These are phyloP conservation scores for Xylaria intraflava DNA, from an alignment of 495 filamentous ascomycete genomes.

Conservation along the genomic window DNA sequence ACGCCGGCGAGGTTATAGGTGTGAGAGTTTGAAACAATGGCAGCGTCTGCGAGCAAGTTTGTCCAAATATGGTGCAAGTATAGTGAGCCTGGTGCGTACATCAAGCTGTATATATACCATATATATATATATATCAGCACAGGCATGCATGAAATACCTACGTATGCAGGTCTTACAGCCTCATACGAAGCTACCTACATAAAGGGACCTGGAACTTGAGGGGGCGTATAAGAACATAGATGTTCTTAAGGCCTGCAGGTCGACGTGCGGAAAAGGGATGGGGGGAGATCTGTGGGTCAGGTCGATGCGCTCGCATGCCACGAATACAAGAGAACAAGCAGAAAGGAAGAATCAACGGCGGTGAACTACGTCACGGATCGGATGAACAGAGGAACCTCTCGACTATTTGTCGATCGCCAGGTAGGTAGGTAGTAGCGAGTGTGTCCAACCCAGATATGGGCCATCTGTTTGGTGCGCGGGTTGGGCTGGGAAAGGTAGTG, in stretches of 20 bases:
- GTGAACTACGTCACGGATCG: neutral
- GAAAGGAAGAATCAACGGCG: neutral
- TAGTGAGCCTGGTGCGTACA: conserved; percentile 5
- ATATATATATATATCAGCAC: neutral
- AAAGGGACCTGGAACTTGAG: neutral
- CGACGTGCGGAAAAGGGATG: conserved; percentile 6
- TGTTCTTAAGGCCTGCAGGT: conserved; percentile 19
- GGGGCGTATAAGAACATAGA: conserved; percentile 12
- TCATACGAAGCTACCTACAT: conserved; percentile 14
- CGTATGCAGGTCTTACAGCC: conserved; percentile 18
- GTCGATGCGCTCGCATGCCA: conserved; percentile 16
- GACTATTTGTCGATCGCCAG: conserved; percentile 4
- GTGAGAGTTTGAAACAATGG: neutral
- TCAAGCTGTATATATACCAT: neutral
- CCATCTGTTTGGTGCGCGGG: conserved; percentile 22
- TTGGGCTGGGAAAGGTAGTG: neutral
- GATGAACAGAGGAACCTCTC: no score
- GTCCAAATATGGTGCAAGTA: neutral
- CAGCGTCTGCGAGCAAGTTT: neutral
- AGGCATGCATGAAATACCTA: conserved; percentile 1
- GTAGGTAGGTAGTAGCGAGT: conserved; percentile 16
- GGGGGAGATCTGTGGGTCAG: conserved; percentile 14
- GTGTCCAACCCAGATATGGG: conserved; percentile 16
- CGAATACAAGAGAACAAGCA: neutral
- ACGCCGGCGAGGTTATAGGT: neutral